Conservation (phyloP, 148 eudicot genomes). For the Fagopyrum homotropicum region DNA sequence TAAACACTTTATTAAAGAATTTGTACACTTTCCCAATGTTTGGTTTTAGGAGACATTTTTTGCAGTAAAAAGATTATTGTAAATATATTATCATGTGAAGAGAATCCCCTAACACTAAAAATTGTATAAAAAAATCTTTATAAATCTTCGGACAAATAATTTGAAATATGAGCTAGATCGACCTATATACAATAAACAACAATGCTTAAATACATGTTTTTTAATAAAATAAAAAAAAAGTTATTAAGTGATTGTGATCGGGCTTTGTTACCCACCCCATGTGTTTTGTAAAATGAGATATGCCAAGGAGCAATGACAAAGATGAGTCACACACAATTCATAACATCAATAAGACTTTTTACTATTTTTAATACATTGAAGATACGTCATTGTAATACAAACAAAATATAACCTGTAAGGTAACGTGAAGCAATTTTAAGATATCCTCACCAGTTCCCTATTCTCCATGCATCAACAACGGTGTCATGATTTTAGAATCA, state of each 20-base stretch:
- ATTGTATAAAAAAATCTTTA: not conserved
- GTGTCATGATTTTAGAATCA: too few species aligned
- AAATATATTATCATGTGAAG: slow-evolving; percentile 1
- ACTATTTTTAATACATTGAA: not conserved
- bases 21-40: not conserved
- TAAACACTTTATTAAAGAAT: not conserved
- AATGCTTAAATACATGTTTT: not conserved
- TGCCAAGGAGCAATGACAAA: slow-evolving; percentile 7
- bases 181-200: not conserved
- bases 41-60: not conserved
- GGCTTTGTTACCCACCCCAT: not conserved
- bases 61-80: not conserved
- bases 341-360: not conserved
- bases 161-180: slow-evolving; percentile 1
- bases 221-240: not conserved
- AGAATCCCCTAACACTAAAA: not conserved
- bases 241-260: not conserved
- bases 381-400: too few species aligned
- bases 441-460: too few species aligned
- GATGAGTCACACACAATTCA: not conserved
- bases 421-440: too few species aligned
- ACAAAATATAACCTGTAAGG: too few species aligned
- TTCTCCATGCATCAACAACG: too few species aligned
- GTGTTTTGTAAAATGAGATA: slow-evolving; percentile 2
- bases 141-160: not conserved